phyloP scores from a whole-genome alignment of 148 eudicot species.

The Vaccinium vitisidaea region DNA sequence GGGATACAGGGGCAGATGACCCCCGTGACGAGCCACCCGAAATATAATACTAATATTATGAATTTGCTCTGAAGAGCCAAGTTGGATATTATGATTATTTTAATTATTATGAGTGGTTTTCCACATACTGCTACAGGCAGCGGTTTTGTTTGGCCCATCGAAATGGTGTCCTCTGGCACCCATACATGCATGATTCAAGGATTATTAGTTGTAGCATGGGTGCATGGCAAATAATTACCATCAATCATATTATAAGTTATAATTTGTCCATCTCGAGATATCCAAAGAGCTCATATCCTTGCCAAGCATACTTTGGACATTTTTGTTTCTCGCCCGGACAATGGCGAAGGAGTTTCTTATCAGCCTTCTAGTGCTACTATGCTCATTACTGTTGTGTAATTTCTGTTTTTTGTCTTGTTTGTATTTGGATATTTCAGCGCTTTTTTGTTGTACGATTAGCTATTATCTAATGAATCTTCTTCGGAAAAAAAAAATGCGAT shows the following conservation, averaged over 20 bases:
- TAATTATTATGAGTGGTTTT: background rate
- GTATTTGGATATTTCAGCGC: too few relatives aligned
- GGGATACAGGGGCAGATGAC: background rate
- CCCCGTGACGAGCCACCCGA: background rate
- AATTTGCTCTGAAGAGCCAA: background rate
- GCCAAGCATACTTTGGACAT: background rate
- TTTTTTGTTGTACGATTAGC: too few relatives aligned
- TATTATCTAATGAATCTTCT: too few relatives aligned
- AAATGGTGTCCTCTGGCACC: background rate
- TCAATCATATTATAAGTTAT: background rate
- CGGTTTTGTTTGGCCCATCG: conserved; percentile 19
- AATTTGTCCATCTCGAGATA: background rate
- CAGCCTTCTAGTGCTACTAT: too few relatives aligned
- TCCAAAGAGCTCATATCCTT: too few relatives aligned
- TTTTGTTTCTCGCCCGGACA: background rate
- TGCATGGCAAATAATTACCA: background rate
- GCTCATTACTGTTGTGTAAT: too few relatives aligned
- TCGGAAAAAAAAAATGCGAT: too few relatives aligned
- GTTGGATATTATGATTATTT: background rate
- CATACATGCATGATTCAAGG: background rate
- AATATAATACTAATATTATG: background rate
- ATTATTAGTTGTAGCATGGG: background rate
- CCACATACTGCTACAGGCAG: conserved; percentile 4
- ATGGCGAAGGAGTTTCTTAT: too few relatives aligned
- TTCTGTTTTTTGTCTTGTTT: too few relatives aligned